A percentile compares a stretch with the other conserved stretches of the same genome.
Evolutionary conservation across 2,329 filamentous ascomycete species (phyloP).

Genomic region (Lasiodiplodia sp.): DNA sequence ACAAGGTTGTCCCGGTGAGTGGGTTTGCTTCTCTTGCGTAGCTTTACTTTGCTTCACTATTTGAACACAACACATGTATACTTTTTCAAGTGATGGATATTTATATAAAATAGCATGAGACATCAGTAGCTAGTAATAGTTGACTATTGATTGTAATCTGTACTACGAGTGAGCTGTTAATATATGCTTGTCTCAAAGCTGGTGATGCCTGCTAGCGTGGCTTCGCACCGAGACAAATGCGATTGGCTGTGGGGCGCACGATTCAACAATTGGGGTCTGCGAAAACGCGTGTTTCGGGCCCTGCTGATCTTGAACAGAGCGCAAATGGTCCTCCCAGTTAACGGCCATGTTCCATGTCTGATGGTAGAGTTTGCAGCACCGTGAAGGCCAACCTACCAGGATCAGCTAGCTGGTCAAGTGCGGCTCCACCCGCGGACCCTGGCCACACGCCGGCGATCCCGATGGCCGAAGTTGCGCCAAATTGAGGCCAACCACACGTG

Average conservation of each 20-base stretch:
- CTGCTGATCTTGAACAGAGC: neutral
- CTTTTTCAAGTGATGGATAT: too few species aligned
- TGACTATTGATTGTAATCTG: neutral
- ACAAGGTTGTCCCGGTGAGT: constrained; percentile 6
- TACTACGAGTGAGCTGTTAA: neutral
- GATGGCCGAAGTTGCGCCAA: neutral
- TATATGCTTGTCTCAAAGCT: too few species aligned
- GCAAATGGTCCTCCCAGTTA: neutral
- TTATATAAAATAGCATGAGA: too few species aligned
- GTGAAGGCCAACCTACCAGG: neutral
- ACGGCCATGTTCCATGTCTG: neutral
- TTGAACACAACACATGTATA: neutral
- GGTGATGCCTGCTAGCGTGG: neutral
- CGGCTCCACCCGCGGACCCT: neutral
- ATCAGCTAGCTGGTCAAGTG: neutral
- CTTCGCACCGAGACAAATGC: neutral
- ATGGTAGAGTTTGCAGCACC: neutral
- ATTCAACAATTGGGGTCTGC: neutral
- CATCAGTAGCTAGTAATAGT: neutral
- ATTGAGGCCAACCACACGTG: constrained; percentile 15
- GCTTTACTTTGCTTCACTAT: neutral
- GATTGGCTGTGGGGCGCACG: neutral
- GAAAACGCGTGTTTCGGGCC: neutral
- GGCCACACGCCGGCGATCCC: neutral
- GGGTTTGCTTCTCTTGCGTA: neutral